These are phyloP conservation scores for Phaseolus coccineus DNA, from an alignment of 331 rosid species.

Conservation along the genomic window DNA sequence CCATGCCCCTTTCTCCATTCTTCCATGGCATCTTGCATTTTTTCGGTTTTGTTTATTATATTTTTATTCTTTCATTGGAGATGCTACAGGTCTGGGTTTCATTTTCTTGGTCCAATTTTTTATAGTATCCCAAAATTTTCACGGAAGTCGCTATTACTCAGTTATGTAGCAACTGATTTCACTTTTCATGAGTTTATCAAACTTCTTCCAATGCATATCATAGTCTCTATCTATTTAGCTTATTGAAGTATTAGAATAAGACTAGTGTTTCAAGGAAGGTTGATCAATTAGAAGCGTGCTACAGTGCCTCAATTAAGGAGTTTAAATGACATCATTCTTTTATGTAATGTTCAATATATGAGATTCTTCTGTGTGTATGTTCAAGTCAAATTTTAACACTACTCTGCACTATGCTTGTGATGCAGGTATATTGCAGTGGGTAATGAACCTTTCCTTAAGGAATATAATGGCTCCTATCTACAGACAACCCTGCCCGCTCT, in stretches of 20 bases:
- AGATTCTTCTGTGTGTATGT: slow-evolving; percentile 8
- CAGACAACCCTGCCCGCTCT: slow-evolving; percentile 77
- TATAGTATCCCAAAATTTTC: background rate
- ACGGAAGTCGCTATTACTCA: background rate
- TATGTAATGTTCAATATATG: background rate
- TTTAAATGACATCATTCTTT: slow-evolving; percentile 23
- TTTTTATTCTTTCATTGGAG: background rate
- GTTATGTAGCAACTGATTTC: background rate
- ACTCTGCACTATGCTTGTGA: background rate
- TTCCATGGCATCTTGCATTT: background rate
- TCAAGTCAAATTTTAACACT: slow-evolving; percentile 8
- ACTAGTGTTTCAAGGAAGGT: background rate
- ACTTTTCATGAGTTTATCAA: background rate
- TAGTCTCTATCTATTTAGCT: slow-evolving; percentile 11
- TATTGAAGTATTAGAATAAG: slow-evolving; percentile 12
- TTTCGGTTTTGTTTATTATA: too few relatives aligned
- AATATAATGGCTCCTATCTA: slow-evolving; percentile 74
- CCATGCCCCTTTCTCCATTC: background rate
- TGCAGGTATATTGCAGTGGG: slow-evolving; percentile 91
- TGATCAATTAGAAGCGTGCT: slow-evolving; percentile 15
- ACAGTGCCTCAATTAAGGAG: slow-evolving; percentile 4
- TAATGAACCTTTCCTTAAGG: slow-evolving; percentile 82
- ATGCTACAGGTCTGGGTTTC: slow-evolving; percentile 6
- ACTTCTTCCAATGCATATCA: slow-evolving; percentile 4
- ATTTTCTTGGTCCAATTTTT: slow-evolving; percentile 41